A percentile compares a stretch with the other conserved stretches of the same genome.
These are phyloP conservation scores for Fusarium sulawesiense DNA, from an alignment of 2,329 filamentous ascomycete species.

Conservation along the genomic window DNA sequence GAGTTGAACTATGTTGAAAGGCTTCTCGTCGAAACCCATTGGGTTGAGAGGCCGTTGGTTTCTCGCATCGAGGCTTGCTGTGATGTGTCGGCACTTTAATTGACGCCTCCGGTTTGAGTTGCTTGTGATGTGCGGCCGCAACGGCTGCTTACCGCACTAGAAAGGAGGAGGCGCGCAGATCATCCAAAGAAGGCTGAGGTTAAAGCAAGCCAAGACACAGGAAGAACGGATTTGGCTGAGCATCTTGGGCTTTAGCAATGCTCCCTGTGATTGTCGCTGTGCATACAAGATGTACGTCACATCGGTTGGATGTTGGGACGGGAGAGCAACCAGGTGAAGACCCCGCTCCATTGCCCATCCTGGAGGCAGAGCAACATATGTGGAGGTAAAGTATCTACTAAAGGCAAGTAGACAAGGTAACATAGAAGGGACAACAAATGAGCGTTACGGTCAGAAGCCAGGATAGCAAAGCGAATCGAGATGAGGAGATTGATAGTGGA, in stretches of 20 bases:
- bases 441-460: not conserved
- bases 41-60: slow-evolving; percentile 9
- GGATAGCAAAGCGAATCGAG: slow-evolving; percentile 20
- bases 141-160: slow-evolving; percentile 11
- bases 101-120: slow-evolving; percentile 1
- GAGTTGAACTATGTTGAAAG: slow-evolving; percentile 10
- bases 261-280: slow-evolving; percentile 1
- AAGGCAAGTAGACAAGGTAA: slow-evolving; percentile 5
- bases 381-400: slow-evolving; percentile 16
- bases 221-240: slow-evolving; percentile 7
- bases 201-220: slow-evolving; percentile 8
- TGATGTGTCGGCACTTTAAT: slow-evolving; percentile 4
- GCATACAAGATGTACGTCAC: slow-evolving; percentile 18
- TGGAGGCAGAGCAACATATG: slow-evolving; percentile 2
- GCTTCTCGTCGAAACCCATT: not conserved
- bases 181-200: slow-evolving; percentile 15
- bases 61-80: slow-evolving; percentile 9
- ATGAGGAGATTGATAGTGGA: slow-evolving; percentile 13
- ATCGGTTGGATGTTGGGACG: slow-evolving; percentile 24
- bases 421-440: slow-evolving; percentile 14
- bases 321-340: slow-evolving; percentile 28
- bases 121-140: slow-evolving; percentile 9
- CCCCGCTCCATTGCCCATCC: slow-evolving; percentile 12
- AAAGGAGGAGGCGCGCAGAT: slow-evolving; percentile 8
- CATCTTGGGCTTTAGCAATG: slow-evolving; percentile 3